phyloP scores from a whole-genome alignment of 1,284 basidiomycete species.

The Ceratobasidium theobromae region DNA sequence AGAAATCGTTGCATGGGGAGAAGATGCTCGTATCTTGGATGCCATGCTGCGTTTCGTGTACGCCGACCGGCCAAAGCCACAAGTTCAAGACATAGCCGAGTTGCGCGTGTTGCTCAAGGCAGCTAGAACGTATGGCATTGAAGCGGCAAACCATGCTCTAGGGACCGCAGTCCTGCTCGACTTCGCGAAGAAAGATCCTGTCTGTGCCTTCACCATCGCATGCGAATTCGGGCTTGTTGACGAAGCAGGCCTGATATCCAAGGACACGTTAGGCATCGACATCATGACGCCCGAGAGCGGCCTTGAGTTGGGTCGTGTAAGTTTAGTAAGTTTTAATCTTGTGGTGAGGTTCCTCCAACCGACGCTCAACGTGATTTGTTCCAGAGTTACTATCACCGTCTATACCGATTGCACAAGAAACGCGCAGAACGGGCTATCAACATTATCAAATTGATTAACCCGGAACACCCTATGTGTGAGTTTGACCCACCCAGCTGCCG shows the following conservation, averaged over 20 bases:
- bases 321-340: constrained; percentile 4
- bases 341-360: not conserved
- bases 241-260: constrained; percentile 26
- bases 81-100: constrained; percentile 8
- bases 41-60: constrained; percentile 33
- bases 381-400: constrained; percentile 30
- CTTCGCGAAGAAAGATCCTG: constrained; percentile 26
- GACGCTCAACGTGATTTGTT: not conserved
- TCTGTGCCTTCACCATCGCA: constrained; percentile 30
- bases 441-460: constrained; percentile 1
- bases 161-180: constrained; percentile 29
- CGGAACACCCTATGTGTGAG: constrained; percentile 28
- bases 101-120: constrained; percentile 20
- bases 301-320: constrained; percentile 26
- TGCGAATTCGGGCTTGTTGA: constrained; percentile 29
- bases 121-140: constrained; percentile 22
- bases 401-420: constrained; percentile 22
- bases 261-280: constrained; percentile 30
- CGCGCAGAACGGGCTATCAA: constrained; percentile 25
- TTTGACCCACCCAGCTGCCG: constrained; percentile 21
- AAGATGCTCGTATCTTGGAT: constrained; percentile 23
- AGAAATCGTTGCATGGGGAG: constrained; percentile 28
- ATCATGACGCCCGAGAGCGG: constrained; percentile 27
- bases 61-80: constrained; percentile 16
- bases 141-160: constrained; percentile 22